Evolutionary conservation across 2,329 filamentous ascomycete species (phyloP), one percentile per base, ranked within the genome.

Genomic region (Ophiostoma pallidulum): DNA sequence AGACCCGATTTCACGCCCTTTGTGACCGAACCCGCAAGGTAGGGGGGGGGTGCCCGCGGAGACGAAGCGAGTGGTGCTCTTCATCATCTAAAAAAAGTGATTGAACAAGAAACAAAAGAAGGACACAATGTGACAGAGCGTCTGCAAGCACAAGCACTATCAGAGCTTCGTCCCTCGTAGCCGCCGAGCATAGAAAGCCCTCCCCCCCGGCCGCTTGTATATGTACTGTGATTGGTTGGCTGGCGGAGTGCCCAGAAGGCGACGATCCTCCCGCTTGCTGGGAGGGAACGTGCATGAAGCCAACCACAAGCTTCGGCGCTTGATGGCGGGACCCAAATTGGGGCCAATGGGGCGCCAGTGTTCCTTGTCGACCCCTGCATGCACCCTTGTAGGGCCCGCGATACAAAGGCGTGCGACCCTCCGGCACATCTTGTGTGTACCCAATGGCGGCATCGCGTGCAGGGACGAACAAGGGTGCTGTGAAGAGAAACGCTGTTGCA

Each of bases 161-260:
- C 24, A 28, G 24, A 10, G 10, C 5, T 22, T 26, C 24, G 37
- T 49, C 43, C 36, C 49, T 44, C 36, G 37, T 48, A 47, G 45
- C 45, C 49, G 45, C 45, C 49, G 41, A 41, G 31, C 37, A 10
- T n/a, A n/a, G n/a, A n/a, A n/a, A n/a, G n/a, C n/a, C n/a, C n/a
- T n/a, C n/a, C n/a, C n/a, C n/a, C n/a, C n/a, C n/a, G n/a, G n/a
- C n/a, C n/a, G n/a, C n/a, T n/a, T n/a, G n/a, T n/a, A n/a, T n/a
- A 31, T 49, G 47, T 41, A 45, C 36, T 49, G 41, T 49, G 41
- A 49, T 49, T 45, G 47, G 41, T 31, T 36, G 35, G 29, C 8
- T 6, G 20, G 16, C 18, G 5, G 18, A 20, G 20, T 22, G n/a
- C 31, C 10, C 28, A 20, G 16, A 39, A 35, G 32, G 22, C n/a